Conservation (phyloP, 176 grass and related monocot species). For the Otatea glauca region DNA sequence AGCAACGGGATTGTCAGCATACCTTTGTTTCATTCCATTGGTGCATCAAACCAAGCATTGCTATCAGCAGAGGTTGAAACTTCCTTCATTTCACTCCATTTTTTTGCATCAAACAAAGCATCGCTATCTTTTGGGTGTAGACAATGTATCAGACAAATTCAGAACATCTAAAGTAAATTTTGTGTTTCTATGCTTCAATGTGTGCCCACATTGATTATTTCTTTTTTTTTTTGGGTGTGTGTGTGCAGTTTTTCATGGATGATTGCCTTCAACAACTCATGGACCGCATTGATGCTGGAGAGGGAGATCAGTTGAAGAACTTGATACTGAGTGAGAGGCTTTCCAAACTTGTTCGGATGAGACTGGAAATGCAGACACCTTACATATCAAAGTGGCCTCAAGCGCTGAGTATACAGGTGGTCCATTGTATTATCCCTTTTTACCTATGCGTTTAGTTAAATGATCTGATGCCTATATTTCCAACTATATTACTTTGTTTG, state of each 20-base stretch:
- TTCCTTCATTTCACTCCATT: background rate
- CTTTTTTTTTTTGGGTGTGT: background rate
- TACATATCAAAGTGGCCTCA: constrained; percentile 98
- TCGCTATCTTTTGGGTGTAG: background rate
- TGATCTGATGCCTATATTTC: background rate
- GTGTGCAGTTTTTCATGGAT: constrained; percentile 93
- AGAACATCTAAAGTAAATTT: constrained; percentile 1
- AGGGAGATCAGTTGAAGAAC: constrained; percentile 71
- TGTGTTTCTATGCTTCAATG: background rate
- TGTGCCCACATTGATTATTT: background rate
- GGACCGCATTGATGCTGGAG: constrained; percentile 78
- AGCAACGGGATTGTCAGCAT: background rate
- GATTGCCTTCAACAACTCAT: constrained; percentile 90
- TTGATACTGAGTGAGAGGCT: constrained; percentile 77
- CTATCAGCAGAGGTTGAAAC: background rate
- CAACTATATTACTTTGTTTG: constrained; percentile 36
- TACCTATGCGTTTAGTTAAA: constrained; percentile 14
- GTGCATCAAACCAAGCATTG: background rate
- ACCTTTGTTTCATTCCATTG: background rate
- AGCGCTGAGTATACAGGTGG: constrained; percentile 91
- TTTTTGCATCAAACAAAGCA: background rate
- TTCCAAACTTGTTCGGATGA: constrained; percentile 73
- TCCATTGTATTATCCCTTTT: constrained; percentile 31
- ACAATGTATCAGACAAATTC: background rate
- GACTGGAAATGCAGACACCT: constrained; percentile 88